Evolutionary conservation across 2,329 filamentous ascomycete species (phyloP).

Genomic region (Sporothrix luriei): DNA sequence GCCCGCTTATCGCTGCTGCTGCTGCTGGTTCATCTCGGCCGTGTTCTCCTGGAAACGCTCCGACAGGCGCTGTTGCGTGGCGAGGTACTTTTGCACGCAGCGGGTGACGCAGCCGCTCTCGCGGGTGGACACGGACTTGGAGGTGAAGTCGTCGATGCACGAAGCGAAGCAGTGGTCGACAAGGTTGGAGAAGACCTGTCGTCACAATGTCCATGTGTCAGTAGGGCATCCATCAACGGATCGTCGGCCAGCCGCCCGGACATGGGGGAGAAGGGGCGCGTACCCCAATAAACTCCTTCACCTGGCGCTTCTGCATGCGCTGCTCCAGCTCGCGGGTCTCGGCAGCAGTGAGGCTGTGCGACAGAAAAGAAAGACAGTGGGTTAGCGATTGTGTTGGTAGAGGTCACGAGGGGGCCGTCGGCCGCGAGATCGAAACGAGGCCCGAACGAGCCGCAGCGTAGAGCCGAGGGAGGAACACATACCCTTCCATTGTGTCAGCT

Average conservation of each 20-base stretch:
- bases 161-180: constrained; percentile 92
- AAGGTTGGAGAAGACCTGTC: constrained; percentile 64
- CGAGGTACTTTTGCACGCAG: constrained; percentile 96
- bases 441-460: neutral
- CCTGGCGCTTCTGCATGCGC: constrained; percentile 96
- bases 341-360: constrained; percentile 32
- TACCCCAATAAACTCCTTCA: constrained; percentile 99
- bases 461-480: constrained; percentile 17
- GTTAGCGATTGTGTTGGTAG: constrained; percentile 23
- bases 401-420: neutral
- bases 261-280: constrained; percentile 41
- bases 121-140: constrained; percentile 84
- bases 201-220: neutral
- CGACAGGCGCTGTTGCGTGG: constrained; percentile 83
- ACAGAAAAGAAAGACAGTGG: neutral
- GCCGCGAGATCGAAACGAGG: neutral
- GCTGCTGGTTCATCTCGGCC: constrained; percentile 59
- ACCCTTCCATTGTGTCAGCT: constrained; percentile 37
- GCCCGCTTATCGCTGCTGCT: constrained; percentile 43
- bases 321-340: constrained; percentile 80
- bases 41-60: constrained; percentile 82
- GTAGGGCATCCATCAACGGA: constrained; percentile 4
- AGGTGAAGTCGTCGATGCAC: constrained; percentile 98
- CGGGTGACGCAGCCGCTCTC: constrained; percentile 91
- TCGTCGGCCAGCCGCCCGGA: too few species aligned